Evolutionary conservation across 2,329 filamentous ascomycete species (phyloP).

Genomic region (Teratosphaeria pseudoeucalypti): DNA sequence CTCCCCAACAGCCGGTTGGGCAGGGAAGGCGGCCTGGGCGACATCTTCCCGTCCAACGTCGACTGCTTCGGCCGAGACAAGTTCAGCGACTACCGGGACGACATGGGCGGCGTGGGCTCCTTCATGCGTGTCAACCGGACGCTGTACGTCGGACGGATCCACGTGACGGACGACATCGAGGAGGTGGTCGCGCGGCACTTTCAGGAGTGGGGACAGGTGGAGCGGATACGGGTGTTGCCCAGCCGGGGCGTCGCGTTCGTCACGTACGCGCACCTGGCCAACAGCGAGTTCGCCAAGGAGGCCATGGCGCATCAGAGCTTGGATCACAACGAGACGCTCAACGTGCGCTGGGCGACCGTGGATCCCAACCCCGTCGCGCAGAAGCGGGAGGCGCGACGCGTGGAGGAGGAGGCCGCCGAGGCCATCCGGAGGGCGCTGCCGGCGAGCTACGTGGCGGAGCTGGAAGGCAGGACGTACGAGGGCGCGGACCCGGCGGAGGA

Average conservation of each 20-base stretch:
- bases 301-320: slow-evolving; percentile 92
- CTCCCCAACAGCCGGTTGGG: slow-evolving; percentile 50
- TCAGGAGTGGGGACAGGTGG: slow-evolving; percentile 89
- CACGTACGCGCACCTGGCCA: slow-evolving; percentile 84
- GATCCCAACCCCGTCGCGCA: slow-evolving; percentile 94
- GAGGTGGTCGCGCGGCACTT: slow-evolving; percentile 93
- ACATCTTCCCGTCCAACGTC: slow-evolving; percentile 85
- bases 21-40: slow-evolving; percentile 49
- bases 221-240: slow-evolving; percentile 77
- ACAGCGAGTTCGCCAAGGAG: slow-evolving; percentile 69
- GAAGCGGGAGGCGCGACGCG: slow-evolving; percentile 74
- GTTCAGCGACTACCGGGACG: slow-evolving; percentile 83
- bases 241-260: slow-evolving; percentile 86
- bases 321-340: slow-evolving; percentile 85
- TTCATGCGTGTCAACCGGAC: slow-evolving; percentile 93
- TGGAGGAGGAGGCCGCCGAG: slow-evolving; percentile 94
- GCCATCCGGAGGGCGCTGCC: slow-evolving; percentile 81
- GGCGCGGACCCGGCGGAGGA: slow-evolving; percentile 59
- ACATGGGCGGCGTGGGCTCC: slow-evolving; percentile 93
- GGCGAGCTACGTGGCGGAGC: slow-evolving; percentile 81
- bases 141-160: slow-evolving; percentile 84
- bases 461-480: slow-evolving; percentile 60
- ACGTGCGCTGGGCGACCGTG: slow-evolving; percentile 92
- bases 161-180: slow-evolving; percentile 93
- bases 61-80: slow-evolving; percentile 95